Conservation (phyloP, 164 flowering plant genomes). For the Tetrastigma voinierianum region DNA sequence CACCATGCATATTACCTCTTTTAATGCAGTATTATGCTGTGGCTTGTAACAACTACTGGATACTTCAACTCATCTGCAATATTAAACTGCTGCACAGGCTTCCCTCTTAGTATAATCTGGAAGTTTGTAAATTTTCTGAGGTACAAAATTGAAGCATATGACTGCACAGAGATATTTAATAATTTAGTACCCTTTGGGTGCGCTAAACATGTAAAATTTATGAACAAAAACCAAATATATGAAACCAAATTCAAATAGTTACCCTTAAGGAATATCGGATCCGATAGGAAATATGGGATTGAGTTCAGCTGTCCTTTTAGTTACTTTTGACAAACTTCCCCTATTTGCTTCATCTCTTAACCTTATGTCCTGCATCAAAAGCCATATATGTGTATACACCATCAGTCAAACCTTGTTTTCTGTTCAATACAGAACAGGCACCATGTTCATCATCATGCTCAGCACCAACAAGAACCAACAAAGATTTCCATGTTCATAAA, state of each 20-base stretch:
- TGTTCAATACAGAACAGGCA: too few relatives aligned
- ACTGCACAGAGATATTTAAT: slow-evolving; percentile 39
- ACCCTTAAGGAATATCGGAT: slow-evolving; percentile 84
- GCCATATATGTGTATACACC: too few relatives aligned
- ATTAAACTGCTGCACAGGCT: slow-evolving; percentile 66
- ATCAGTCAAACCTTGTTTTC: not conserved
- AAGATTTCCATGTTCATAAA: too few relatives aligned
- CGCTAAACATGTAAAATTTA: not conserved
- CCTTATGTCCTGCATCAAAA: slow-evolving; percentile 75
- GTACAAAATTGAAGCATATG: slow-evolving; percentile 80
- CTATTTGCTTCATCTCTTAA: slow-evolving; percentile 70
- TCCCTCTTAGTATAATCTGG: slow-evolving; percentile 76
- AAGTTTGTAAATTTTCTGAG: slow-evolving; percentile 69
- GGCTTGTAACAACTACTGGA: slow-evolving; percentile 63
- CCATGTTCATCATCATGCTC: not conserved
- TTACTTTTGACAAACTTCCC: slow-evolving; percentile 29
- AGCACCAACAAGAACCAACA: not conserved
- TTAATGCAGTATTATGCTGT: slow-evolving; percentile 38
- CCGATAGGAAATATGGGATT: slow-evolving; percentile 72
- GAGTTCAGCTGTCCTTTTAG: slow-evolving; percentile 35
- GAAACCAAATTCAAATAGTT: slow-evolving; percentile 12
- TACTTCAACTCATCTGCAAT: slow-evolving; percentile 67
- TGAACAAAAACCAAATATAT: not conserved
- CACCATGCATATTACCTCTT: slow-evolving; percentile 47
- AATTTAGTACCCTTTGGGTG: not conserved